Conservation (phyloP, 257 asterid genomes). For the Nicotiana attenuata region DNA sequence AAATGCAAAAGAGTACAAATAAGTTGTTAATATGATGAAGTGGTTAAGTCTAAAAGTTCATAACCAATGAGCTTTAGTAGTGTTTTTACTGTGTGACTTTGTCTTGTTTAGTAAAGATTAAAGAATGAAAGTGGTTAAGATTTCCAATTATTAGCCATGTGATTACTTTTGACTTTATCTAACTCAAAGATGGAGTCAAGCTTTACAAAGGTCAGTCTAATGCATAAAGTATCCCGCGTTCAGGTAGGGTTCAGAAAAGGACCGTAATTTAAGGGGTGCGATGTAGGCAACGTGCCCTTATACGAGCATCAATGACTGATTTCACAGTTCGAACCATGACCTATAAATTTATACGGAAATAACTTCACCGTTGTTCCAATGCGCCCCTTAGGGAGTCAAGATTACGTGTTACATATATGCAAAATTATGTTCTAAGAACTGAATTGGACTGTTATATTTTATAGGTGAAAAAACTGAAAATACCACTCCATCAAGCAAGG, state of each 20-base stretch:
- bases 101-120: conserved; percentile 7
- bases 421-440: background rate
- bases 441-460: background rate
- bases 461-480: background rate
- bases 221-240: too few species aligned
- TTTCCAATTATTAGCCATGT: background rate
- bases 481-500: background rate
- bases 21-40: background rate
- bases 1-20: conserved; percentile 14
- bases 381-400: background rate
- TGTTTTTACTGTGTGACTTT: background rate
- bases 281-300: too few species aligned
- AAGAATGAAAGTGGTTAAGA: background rate
- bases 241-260: too few species aligned
- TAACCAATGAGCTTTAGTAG: background rate
- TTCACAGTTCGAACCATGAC: too few species aligned
- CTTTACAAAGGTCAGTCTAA: background rate
- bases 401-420: background rate
- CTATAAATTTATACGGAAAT: too few species aligned
- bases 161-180: background rate
- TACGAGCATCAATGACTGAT: too few species aligned
- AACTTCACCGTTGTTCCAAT: too few species aligned
- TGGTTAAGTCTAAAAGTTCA: background rate
- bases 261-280: too few species aligned
- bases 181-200: background rate